phyloP scores from a whole-genome alignment of 1,284 basidiomycete species.

The Coriolopsis trogii region DNA sequence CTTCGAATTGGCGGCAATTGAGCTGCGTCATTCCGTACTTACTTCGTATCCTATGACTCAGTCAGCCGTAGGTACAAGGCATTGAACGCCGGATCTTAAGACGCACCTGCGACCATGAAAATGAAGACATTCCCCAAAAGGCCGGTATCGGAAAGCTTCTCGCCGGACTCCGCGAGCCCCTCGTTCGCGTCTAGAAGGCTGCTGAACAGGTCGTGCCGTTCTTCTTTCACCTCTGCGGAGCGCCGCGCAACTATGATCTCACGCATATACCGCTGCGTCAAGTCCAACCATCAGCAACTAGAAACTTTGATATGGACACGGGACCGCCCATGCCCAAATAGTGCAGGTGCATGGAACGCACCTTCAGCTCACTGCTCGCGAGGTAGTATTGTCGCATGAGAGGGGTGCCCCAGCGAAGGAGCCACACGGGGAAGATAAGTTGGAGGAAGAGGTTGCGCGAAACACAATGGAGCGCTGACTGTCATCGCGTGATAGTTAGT shows the following conservation, averaged over 20 bases:
- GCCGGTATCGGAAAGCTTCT: slow-evolving; percentile 48
- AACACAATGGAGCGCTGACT: slow-evolving; percentile 13
- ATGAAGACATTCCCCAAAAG: slow-evolving; percentile 55
- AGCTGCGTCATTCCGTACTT: background rate
- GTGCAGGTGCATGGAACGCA: background rate
- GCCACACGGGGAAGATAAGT: slow-evolving; percentile 9
- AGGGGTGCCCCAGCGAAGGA: slow-evolving; percentile 11
- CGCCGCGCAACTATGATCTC: slow-evolving; percentile 49
- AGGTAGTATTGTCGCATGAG: slow-evolving; percentile 1
- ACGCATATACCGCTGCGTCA: slow-evolving; percentile 4
- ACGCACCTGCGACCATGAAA: slow-evolving; percentile 48
- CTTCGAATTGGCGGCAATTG: slow-evolving; percentile 25
- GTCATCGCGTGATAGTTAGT: background rate
- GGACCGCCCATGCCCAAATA: too few species aligned
- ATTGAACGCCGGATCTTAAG: background rate
- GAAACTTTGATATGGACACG: too few species aligned
- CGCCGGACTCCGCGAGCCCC: slow-evolving; percentile 35
- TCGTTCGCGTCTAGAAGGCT: slow-evolving; percentile 54
- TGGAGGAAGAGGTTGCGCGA: slow-evolving; percentile 14
- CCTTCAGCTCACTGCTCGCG: slow-evolving; percentile 7
- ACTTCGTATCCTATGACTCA: slow-evolving; percentile 53
- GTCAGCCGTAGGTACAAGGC: background rate
- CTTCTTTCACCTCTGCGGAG: slow-evolving; percentile 40
- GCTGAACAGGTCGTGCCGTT: slow-evolving; percentile 57
- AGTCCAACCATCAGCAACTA: background rate